phyloP scores from a whole-genome alignment of 73 alveolate genomes.

The Paramecium pentaurelia region DNA sequence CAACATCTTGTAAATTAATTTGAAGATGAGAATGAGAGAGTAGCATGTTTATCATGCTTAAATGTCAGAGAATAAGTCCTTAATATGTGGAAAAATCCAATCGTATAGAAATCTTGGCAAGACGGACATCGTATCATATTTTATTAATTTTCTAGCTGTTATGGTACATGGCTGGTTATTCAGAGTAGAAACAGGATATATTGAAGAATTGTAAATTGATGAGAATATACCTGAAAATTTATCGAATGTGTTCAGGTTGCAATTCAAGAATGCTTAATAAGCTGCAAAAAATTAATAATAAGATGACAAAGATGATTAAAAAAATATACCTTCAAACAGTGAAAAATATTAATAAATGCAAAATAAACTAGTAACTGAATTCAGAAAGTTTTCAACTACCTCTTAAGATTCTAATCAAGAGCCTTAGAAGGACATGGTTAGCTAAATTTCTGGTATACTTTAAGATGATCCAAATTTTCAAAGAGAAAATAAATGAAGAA shows the following conservation, averaged over 20 bases:
- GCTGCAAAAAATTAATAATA: background rate
- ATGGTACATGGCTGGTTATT: constrained; percentile 48
- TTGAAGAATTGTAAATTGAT: background rate
- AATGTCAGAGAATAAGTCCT: constrained; percentile 35
- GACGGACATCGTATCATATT: background rate
- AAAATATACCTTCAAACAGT: background rate
- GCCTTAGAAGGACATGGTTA: background rate
- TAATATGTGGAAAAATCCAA: constrained; percentile 45
- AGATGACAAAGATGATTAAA: background rate
- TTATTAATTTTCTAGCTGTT: background rate
- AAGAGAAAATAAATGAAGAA: background rate
- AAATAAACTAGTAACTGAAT: background rate
- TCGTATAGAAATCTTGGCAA: constrained; percentile 5
- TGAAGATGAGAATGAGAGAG: background rate
- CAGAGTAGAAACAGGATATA: constrained; percentile 17
- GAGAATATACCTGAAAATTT: background rate
- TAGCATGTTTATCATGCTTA: background rate
- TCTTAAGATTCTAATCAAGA: background rate
- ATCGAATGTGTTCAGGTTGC: background rate
- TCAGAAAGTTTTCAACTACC: background rate
- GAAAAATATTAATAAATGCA: background rate
- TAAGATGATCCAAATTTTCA: background rate
- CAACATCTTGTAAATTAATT: background rate
- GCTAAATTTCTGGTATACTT: background rate
- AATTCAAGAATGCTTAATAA: background rate